Evolutionary conservation across 257 asterid genomes (phyloP).

Genomic region (Sherardia arvensis): DNA sequence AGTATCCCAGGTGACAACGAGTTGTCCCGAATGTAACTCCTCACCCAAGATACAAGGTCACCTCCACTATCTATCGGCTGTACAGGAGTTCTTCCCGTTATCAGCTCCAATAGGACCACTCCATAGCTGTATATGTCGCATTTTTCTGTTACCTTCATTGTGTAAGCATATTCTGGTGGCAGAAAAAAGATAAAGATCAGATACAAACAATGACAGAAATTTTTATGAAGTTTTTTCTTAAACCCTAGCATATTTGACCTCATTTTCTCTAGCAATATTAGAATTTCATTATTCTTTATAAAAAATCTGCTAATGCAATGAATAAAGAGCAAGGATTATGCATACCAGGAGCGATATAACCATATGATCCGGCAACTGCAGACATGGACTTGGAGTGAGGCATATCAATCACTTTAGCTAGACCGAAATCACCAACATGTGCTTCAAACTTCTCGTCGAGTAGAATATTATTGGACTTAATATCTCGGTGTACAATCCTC

Average conservation of each 20-base stretch:
- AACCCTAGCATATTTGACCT: neutral
- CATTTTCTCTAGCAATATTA: neutral
- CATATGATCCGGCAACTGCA: conserved; percentile 96
- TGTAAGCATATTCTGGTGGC: conserved; percentile 84
- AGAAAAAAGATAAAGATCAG: conserved; percentile 1
- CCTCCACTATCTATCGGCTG: conserved; percentile 89
- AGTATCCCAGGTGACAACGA: conserved; percentile 55
- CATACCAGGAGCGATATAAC: conserved; percentile 96
- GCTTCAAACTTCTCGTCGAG: conserved; percentile 90
- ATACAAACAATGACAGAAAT: neutral
- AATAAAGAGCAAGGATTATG: neutral
- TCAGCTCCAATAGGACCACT: conserved; percentile 73
- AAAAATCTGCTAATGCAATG: neutral
- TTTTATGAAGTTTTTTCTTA: neutral
- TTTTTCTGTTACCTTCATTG: conserved; percentile 89
- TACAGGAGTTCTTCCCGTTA: conserved; percentile 82
- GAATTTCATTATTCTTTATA: neutral
- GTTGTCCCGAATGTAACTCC: conserved; percentile 43
- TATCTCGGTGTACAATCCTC: conserved; percentile 80
- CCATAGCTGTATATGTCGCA: conserved; percentile 88
- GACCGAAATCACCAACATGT: conserved; percentile 92
- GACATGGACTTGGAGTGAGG: conserved; percentile 92
- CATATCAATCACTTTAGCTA: conserved; percentile 94
- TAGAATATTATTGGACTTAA: conserved; percentile 77
- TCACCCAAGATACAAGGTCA: conserved; percentile 66